Base-by-base conservation (phyloP, 768 basidiomycete species). In the Trametopsis cervina region DNA sequence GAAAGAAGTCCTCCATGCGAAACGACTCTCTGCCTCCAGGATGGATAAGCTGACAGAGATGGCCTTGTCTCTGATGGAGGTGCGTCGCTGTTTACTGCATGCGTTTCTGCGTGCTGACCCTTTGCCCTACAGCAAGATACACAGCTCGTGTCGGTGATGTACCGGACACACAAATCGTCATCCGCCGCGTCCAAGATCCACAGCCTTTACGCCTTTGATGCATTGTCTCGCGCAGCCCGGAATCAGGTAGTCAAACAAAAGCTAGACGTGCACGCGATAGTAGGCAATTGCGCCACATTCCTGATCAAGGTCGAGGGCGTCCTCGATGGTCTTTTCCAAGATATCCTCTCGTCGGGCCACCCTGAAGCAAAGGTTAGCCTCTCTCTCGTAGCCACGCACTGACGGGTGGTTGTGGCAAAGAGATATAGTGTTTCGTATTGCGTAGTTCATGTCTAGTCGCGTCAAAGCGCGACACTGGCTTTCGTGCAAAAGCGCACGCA, bases 181-280 rank as follows among this genome's bases (percentile, higher is more conserved):
- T 68, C 81, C 3, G 65, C 77, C 13, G 57, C 74, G 10, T 73
- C 76, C 53, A 95, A 97, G 63, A 78, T 94, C 50, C 81, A 80
- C 33, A 92, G 91, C 67, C 73, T 99, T 42, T 99, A 98, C 66
- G 81, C 85, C 35, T 89, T 99, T 62, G 94, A 99, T 68, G 89
- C 94, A 17, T 75, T 99, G 52, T 79, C 90, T 37, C 83, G 95
- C 49, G 92, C 85, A 15, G 90, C 91, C 17, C 76, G 81, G 50
- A 71, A 72, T 50, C 73, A 81, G 40, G 80, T 73, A 39, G 80
- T 70, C 58, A 93, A 92, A 63, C 76, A 78, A 44, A 71, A 73
- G 44, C 61, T 80, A 22, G 80, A 85, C 57, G 56, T 73, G 42
- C 75, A 73, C 49, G 68, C 76, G 33, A 67, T 65, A 44, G 76